phyloP scores from a whole-genome alignment of 179 eudicot genomes.

The Amaranthus tricolor region DNA sequence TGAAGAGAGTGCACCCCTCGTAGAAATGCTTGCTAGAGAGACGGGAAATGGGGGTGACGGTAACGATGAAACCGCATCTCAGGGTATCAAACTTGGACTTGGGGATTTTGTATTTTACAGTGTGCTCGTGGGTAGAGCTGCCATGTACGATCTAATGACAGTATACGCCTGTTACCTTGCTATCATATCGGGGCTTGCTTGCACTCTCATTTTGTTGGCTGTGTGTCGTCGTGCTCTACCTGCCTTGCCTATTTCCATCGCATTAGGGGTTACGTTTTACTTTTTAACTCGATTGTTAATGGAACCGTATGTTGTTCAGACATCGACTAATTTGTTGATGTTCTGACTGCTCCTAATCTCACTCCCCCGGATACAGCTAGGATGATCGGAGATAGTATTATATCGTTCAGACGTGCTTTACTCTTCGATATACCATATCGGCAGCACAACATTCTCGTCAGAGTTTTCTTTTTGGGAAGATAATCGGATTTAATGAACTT shows the following conservation, averaged over 20 bases:
- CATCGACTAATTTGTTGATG: conserved; percentile 79
- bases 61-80: conserved; percentile 28
- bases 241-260: conserved; percentile 87
- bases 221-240: conserved; percentile 85
- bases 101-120: conserved; percentile 96
- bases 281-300: conserved; percentile 83
- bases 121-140: conserved; percentile 96
- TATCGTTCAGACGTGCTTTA: background rate
- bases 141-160: conserved; percentile 97
- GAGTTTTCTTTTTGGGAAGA: background rate
- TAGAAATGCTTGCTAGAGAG: conserved; percentile 31
- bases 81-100: conserved; percentile 83
- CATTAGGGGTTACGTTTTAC: conserved; percentile 77
- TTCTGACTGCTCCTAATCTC: conserved; percentile 37
- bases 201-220: conserved; percentile 80
- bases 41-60: conserved; percentile 28
- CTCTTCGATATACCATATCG: background rate
- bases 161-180: conserved; percentile 98
- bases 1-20: conserved; percentile 49
- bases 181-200: conserved; percentile 85
- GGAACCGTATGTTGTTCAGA: conserved; percentile 94
- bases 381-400: background rate
- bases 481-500: background rate
- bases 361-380: background rate
- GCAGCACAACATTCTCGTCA: background rate